These are phyloP conservation scores for Flaveria floridana DNA, from an alignment of 140 eudicot species.

Conservation along the genomic window DNA sequence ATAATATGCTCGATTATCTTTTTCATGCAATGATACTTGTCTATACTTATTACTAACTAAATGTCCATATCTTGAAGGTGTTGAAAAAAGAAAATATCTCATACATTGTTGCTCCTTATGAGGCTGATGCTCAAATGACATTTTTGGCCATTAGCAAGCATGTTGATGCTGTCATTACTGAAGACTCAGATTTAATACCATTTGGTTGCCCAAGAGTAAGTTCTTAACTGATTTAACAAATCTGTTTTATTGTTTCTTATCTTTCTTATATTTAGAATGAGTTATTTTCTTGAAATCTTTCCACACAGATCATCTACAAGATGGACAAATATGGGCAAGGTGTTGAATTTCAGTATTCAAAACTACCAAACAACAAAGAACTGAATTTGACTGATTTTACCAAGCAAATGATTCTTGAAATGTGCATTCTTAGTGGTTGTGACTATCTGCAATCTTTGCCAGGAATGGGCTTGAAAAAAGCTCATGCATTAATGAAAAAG, in stretches of 20 bases:
- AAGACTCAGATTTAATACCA: conserved; percentile 92
- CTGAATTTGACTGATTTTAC: conserved; percentile 66
- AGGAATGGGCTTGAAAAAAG: conserved; percentile 96
- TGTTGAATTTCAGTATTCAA: conserved; percentile 68
- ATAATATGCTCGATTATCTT: background rate
- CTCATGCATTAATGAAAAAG: conserved; percentile 72
- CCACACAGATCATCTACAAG: conserved; percentile 83
- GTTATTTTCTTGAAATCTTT: background rate
- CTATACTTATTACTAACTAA: background rate
- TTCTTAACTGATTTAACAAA: background rate
- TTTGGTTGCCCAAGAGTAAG: conserved; percentile 97
- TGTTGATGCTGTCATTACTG: conserved; percentile 93
- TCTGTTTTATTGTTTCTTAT: background rate
- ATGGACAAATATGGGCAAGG: conserved; percentile 99
- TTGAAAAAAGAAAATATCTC: conserved; percentile 64
- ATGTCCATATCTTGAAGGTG: conserved; percentile 47
- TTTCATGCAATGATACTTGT: background rate
- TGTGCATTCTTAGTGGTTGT: conserved; percentile 95
- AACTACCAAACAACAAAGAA: conserved; percentile 69
- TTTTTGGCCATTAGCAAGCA: conserved; percentile 77
- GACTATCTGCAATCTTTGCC: conserved; percentile 91
- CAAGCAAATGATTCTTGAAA: conserved; percentile 85
- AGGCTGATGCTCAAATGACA: conserved; percentile 99
- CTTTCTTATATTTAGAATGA: conserved; percentile 1
- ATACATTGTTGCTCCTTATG: conserved; percentile 92